Evolutionary conservation across 192 early-diverging fungal genomes (phyloP), one percentile per base, ranked within the genome.

Genomic region (Linnemannia schmuckeri): DNA sequence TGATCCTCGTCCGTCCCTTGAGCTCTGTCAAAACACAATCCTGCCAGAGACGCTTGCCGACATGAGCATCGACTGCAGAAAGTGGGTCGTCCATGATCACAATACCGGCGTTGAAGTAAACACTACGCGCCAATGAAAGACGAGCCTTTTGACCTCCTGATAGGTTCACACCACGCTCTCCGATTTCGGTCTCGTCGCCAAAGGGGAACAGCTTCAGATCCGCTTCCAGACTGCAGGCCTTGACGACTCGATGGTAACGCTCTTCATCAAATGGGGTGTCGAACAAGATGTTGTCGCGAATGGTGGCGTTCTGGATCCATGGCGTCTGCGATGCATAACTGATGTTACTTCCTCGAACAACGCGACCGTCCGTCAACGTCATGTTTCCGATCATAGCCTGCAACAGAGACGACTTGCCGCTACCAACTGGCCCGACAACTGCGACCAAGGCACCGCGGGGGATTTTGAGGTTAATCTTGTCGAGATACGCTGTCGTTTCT

Each of bases 101-200:
- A 30, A 89, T 91, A 1, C 90, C 89, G 2, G 94, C 91, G 15
- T 88, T 57, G 70, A 90, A 92, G 79, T 98, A 99, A 9, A 98
- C 92, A 13, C 96, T 96, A 15, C 98, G 90, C 2, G 97, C 97
- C 42, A 99, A 88, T 0, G 96, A 89, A 54, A 99, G 91, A 46
- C 97, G 91, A 72, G 95, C 95, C 89, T 97, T 98, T 89, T 98
- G 97, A 6, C 96, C 96, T 44, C 97, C 97, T 7, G 94, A 95
- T 30, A 98, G 85, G 4, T 94, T 95, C 7, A 96, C 90, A 20
- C 97, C 96, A 82, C 96, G 94, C 79, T 97, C 97, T 40, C 96
- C 97, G 83, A 86, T 86, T 22, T 86, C 84, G n/a, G 84, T 86
- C 75, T 54, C 22, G 40, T 86, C 84, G 2, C 84, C 75, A 49